Evolutionary conservation across 106 monocot genomes (phyloP).

Genomic region (Xerophyta viscosa): DNA sequence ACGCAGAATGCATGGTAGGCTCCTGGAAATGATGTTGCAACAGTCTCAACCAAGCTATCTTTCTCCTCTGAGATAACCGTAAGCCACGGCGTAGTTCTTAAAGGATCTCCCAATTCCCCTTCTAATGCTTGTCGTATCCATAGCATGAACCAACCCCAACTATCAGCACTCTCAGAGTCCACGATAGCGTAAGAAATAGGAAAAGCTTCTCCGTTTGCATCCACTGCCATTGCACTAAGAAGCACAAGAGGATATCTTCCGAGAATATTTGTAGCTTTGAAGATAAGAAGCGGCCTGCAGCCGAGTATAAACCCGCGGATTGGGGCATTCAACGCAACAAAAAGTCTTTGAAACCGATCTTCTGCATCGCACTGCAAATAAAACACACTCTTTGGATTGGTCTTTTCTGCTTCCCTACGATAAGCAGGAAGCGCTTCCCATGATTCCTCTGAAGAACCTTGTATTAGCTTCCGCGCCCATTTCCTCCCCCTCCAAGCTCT

Average conservation of each 20-base stretch:
- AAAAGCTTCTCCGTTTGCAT: constrained; percentile 1
- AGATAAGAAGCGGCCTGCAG: constrained; percentile 1
- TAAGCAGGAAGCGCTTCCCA: not conserved
- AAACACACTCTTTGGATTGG: not conserved
- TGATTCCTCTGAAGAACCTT: constrained; percentile 1
- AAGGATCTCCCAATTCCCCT: not conserved
- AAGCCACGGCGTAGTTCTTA: not conserved
- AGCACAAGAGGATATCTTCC: constrained; percentile 2
- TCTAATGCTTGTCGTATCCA: constrained; percentile 3
- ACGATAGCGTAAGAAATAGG: constrained; percentile 1
- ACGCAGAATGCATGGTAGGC: constrained; percentile 3
- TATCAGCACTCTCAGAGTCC: not conserved
- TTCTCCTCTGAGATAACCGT: not conserved
- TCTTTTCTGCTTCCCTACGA: not conserved
- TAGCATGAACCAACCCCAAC: not conserved
- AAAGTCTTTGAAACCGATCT: not conserved
- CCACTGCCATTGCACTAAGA: not conserved
- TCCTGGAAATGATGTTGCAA: constrained; percentile 1
- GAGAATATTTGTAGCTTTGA: constrained; percentile 1
- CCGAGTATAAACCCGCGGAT: constrained; percentile 1
- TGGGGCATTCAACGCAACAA: constrained; percentile 1
- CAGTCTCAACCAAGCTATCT: not conserved
- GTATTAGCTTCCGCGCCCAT: not conserved
- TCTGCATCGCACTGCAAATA: not conserved
- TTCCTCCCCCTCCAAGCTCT: constrained; percentile 4